Conservation (phyloP, 2,329 filamentous ascomycete genomes). For the Arthrobotrys sphaeroides region DNA sequence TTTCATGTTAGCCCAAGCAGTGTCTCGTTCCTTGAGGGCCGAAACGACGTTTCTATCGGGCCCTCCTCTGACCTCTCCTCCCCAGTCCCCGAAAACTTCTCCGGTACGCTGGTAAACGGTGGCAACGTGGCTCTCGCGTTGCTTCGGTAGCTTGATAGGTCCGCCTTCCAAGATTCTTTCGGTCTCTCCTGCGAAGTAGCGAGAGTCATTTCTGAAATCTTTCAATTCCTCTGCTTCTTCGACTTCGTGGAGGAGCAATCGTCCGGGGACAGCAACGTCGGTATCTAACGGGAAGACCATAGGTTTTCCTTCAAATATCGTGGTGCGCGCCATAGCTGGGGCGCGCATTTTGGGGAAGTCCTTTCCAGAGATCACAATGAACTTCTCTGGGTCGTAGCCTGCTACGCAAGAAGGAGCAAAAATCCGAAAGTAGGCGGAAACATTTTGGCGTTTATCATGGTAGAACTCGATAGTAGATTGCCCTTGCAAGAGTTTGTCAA, state of each 20-base stretch:
- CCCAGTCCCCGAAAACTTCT: constrained; percentile 17
- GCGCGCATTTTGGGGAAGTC: constrained; percentile 34
- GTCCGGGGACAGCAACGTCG: constrained; percentile 22
- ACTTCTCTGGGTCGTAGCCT: constrained; percentile 48
- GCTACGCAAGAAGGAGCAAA: constrained; percentile 27
- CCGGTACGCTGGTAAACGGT: constrained; percentile 19
- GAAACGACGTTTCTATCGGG: constrained; percentile 18
- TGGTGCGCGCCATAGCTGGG: constrained; percentile 28
- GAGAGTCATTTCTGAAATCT: constrained; percentile 34
- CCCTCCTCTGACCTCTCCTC: not conserved
- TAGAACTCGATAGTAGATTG: constrained; percentile 38
- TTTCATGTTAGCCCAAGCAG: constrained; percentile 42
- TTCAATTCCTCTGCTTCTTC: constrained; percentile 45
- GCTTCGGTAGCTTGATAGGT: constrained; percentile 6
- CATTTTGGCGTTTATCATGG: constrained; percentile 15
- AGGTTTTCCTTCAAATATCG: constrained; percentile 29
- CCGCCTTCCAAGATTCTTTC: constrained; percentile 30
- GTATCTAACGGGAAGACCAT: constrained; percentile 25
- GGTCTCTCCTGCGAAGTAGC: constrained; percentile 14
- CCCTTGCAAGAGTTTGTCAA: constrained; percentile 29
- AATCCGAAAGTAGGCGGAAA: constrained; percentile 38
- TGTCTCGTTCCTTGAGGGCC: constrained; percentile 37
- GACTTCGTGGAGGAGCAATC: constrained; percentile 21
- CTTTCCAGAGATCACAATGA: constrained; percentile 22
- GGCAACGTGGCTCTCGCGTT: not conserved